phyloP scores from a whole-genome alignment of 2,329 filamentous ascomycete species.

The Sclerotinia spermophila region DNA sequence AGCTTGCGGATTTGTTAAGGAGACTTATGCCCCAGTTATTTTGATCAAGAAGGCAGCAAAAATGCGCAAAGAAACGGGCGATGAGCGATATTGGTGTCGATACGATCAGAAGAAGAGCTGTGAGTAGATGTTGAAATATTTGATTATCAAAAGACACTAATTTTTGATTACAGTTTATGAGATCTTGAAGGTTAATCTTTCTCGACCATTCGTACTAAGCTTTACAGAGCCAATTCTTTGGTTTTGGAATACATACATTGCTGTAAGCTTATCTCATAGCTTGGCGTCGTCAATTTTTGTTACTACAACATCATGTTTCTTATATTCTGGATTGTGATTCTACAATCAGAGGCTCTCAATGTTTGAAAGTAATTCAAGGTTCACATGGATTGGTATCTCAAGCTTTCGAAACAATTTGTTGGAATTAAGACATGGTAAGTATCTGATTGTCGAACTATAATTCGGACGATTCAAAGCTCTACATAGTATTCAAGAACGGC shows the following conservation, averaged over 20 bases:
- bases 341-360: background rate
- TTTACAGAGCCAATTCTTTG: conserved; percentile 77
- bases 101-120: conserved; percentile 45
- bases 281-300: background rate
- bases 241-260: conserved; percentile 67
- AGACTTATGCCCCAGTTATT: conserved; percentile 74
- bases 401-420: background rate
- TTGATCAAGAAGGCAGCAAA: conserved; percentile 63
- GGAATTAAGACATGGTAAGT: background rate
- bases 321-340: background rate
- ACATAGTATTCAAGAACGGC: background rate
- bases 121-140: background rate
- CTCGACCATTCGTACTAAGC: conserved; percentile 72
- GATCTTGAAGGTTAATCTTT: conserved; percentile 70
- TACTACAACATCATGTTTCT: background rate
- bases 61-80: conserved; percentile 63
- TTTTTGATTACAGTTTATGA: conserved; percentile 51
- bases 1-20: conserved; percentile 58
- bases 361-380: background rate
- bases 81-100: conserved; percentile 71
- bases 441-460: background rate
- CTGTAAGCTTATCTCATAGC: conserved; percentile 37
- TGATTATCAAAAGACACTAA: conserved; percentile 1
- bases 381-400: background rate
- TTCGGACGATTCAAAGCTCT: background rate